phyloP scores from a whole-genome alignment of 169 alveolate genomes.

The Eimeria maxima region DNA sequence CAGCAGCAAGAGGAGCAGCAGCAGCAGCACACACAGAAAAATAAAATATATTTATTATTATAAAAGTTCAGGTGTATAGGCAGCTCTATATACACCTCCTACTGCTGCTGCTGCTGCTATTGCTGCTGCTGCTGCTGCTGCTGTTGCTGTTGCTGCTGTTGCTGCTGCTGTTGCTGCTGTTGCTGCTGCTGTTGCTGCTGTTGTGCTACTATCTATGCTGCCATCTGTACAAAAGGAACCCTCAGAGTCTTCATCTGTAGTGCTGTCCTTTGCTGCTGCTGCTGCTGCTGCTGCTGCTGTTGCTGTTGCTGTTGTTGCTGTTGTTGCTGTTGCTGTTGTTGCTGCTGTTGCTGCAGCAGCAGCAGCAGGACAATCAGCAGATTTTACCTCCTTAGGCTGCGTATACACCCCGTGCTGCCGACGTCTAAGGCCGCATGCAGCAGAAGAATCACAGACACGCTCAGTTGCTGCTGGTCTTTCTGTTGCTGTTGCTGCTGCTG shows the following conservation, averaged over 20 bases:
- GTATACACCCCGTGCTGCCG: neutral
- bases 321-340: too few relatives aligned
- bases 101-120: constrained; percentile 23
- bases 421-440: too few relatives aligned
- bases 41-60: neutral
- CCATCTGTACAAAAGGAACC: too few relatives aligned
- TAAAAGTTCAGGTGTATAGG: neutral
- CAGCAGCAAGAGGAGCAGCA: neutral
- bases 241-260: too few relatives aligned
- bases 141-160: neutral
- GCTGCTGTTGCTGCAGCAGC: constrained; percentile 8
- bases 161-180: too few relatives aligned
- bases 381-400: neutral
- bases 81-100: neutral
- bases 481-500: neutral
- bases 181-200: too few relatives aligned
- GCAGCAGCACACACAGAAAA: neutral
- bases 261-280: too few relatives aligned
- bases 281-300: neutral
- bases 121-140: constrained; percentile 5
- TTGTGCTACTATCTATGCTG: too few relatives aligned
- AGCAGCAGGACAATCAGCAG: constrained; percentile 1
- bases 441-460: too few relatives aligned
- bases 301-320: constrained; percentile 33
- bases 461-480: neutral